Evolutionary conservation across 2,329 filamentous ascomycete genomes (phyloP), one percentile per base, ranked within the genome.

Genomic region (Trichophyton equinum): DNA sequence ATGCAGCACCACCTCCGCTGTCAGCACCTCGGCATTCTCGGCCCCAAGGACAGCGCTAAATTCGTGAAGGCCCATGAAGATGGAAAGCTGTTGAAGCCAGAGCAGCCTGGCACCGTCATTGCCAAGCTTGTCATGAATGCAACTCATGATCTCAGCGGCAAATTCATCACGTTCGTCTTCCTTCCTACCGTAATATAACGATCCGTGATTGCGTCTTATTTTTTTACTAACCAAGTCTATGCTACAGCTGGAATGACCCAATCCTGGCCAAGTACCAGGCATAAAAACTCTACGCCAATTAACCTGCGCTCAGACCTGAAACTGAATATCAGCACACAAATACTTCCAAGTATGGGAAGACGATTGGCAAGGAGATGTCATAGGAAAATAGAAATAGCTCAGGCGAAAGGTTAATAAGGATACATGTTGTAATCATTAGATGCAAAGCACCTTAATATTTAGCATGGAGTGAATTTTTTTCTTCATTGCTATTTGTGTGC

Each of bases 1-100:
- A 96, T 96, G 91, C 91, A 96, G 72, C 80, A 80, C n/a, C 82
- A 87, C 61, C 82, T 99, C 61, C 80, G 94, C 58, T 85, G 91
- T 55, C 78, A 76, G 30, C 75, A 74, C 15, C 83, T 89, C 81
- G 81, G 82, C 65, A 60, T 62, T 7, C 59, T 65, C 30, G 63
- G 63, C 7, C 74, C 75, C 20, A 78, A 79, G 59, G 81, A 85
- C 66, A 77, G 78, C 25, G 73, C 77, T 18, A 85, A 82, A 67
- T 97, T 97, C 68, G 78, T 83, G 11, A 78, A 82, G 0, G 80
- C 88, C 15, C 86, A 91, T 70, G 81, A 84, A 65, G 79, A 82
- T 4, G 91, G 91, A 13, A 82, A 81, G 57, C 75, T 97, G 57
- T 77, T 96, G 64, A 85, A 81, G 73, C 89, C 91, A 0, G 89